phyloP scores from a whole-genome alignment of 2,329 filamentous ascomycete genomes.

The Fusarium staphyleae region DNA sequence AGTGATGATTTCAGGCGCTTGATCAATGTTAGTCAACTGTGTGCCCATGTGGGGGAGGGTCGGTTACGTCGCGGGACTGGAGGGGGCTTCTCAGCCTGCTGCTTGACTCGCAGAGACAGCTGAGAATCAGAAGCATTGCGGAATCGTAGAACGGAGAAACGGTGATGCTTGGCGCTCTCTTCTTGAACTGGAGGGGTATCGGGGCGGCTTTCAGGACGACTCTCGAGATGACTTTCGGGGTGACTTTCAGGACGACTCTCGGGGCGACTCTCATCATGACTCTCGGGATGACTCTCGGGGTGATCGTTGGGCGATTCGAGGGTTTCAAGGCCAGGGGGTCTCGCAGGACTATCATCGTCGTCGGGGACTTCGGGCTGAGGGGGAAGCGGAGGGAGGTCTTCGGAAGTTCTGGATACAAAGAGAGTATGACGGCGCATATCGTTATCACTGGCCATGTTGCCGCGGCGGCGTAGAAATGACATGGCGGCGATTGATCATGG shows the following conservation, averaged over 20 bases:
- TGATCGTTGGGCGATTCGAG: slow-evolving; percentile 36
- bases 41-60: slow-evolving; percentile 14
- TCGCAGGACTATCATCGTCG: slow-evolving; percentile 23
- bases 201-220: slow-evolving; percentile 44
- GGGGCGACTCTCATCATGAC: slow-evolving; percentile 45
- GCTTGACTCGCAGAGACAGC: slow-evolving; percentile 76
- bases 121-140: slow-evolving; percentile 94
- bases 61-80: slow-evolving; percentile 65
- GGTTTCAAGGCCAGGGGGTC: slow-evolving; percentile 34
- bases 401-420: slow-evolving; percentile 43
- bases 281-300: slow-evolving; percentile 19
- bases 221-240: slow-evolving; percentile 13
- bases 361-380: slow-evolving; percentile 31
- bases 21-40: slow-evolving; percentile 29
- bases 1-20: slow-evolving; percentile 82
- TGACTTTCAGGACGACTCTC: slow-evolving; percentile 25
- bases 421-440: slow-evolving; percentile 63
- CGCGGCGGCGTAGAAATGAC: slow-evolving; percentile 68
- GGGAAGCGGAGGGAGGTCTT: slow-evolving; percentile 39
- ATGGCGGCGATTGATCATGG: slow-evolving; percentile 56
- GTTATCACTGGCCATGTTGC: slow-evolving; percentile 65
- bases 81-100: slow-evolving; percentile 65
- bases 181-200: slow-evolving; percentile 61
- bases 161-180: slow-evolving; percentile 62
- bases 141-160: slow-evolving; percentile 78